Percentiles rank a stretch among this genome's conserved stretches.
Evolutionary conservation across 2,329 filamentous ascomycete species (phyloP).

Genomic region (Cladophialophora exuberans): DNA sequence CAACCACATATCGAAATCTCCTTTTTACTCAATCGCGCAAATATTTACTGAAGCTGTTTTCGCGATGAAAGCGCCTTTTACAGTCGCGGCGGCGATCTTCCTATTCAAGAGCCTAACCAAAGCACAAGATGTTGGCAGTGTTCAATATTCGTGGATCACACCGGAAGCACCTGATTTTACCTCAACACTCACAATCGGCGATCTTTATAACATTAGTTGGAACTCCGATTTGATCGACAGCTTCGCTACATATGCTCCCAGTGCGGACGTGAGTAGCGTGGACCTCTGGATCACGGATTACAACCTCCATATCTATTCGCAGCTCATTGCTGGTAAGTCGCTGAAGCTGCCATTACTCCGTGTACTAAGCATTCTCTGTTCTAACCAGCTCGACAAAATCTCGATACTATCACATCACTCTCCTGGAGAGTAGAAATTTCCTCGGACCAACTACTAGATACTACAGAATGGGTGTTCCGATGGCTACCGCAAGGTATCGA

Average conservation of each 20-base stretch:
- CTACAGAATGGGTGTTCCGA: slow-evolving; percentile 7
- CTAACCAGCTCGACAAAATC: slow-evolving; percentile 1
- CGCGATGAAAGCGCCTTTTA: too few species aligned
- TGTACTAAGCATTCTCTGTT: not conserved
- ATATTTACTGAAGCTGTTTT: too few species aligned
- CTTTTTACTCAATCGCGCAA: too few species aligned
- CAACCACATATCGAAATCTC: too few species aligned
- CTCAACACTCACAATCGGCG: slow-evolving; percentile 7
- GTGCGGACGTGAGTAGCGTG: not conserved
- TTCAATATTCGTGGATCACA: slow-evolving; percentile 11
- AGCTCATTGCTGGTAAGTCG: slow-evolving; percentile 7
- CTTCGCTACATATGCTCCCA: slow-evolving; percentile 1
- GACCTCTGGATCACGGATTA: slow-evolving; percentile 16
- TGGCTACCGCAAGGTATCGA: not conserved
- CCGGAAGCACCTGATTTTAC: slow-evolving; percentile 8
- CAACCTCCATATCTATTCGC: slow-evolving; percentile 1
- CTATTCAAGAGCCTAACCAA: not conserved
- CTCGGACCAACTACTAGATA: not conserved
- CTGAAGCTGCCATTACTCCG: not conserved
- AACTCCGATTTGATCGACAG: not conserved
- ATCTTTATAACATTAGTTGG: slow-evolving; percentile 3
- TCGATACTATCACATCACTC: not conserved
- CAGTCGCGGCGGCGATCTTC: too few species aligned
- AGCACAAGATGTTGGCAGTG: slow-evolving; percentile 11
- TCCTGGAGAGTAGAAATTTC: slow-evolving; percentile 4